These are phyloP conservation scores for Didymella pomorum DNA, from an alignment of 2,329 filamentous ascomycete genomes.

Conservation along the genomic window DNA sequence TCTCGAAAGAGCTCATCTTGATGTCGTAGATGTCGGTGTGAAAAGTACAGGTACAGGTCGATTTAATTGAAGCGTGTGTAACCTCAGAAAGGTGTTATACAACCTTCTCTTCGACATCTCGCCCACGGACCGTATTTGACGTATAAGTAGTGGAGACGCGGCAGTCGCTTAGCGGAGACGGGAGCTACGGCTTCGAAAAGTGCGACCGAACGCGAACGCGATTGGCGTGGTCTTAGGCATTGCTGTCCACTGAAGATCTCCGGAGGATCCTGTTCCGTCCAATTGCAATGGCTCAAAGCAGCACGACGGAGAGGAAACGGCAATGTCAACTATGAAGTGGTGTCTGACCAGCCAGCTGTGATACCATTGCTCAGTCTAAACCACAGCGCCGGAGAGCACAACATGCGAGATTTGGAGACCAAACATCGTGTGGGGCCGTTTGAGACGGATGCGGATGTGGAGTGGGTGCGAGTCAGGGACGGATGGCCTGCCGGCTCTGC, in stretches of 20 bases:
- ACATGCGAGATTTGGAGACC: no score
- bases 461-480: not conserved
- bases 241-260: not conserved
- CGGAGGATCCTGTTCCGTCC: not conserved
- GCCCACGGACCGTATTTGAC: not conserved
- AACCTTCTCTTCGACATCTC: not conserved
- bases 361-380: no score
- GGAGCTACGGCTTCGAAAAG: not conserved
- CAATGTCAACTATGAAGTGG: no score
- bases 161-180: not conserved
- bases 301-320: no score
- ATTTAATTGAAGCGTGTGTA: not conserved
- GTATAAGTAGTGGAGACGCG: not conserved
- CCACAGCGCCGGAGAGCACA: no score
- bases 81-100: not conserved
- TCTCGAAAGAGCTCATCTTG: conserved; percentile 23
- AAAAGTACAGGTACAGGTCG: no score
- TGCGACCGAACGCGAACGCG: not conserved
- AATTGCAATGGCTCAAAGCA: not conserved
- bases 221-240: not conserved
- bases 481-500: not conserved
- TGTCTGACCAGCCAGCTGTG: no score
- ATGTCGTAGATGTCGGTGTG: no score
- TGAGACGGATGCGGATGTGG: no score
- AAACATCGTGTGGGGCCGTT: no score